Conservation (phyloP, 1,284 basidiomycete species). For the Boletellus deceptivus region DNA sequence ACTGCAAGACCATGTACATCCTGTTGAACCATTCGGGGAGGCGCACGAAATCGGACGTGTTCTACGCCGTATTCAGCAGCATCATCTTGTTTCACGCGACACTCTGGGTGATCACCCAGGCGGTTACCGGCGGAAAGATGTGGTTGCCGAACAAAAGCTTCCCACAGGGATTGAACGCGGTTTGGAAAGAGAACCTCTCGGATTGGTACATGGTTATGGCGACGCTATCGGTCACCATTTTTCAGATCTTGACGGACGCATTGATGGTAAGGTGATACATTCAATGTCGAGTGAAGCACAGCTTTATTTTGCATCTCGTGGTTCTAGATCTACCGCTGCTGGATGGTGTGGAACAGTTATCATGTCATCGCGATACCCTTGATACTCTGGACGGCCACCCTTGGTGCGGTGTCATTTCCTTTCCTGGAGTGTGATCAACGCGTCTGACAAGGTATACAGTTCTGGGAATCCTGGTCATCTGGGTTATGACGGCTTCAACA, state of each 20-base stretch:
- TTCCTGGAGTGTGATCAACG: neutral
- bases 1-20: conserved; percentile 6
- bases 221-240: conserved; percentile 1
- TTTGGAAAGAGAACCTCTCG: neutral
- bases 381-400: conserved; percentile 12
- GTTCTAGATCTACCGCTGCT: conserved; percentile 13
- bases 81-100: conserved; percentile 9
- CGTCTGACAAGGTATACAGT: neutral
- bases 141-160: conserved; percentile 8
- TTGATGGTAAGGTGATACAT: conserved; percentile 11
- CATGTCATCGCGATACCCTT: conserved; percentile 9
- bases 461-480: conserved; percentile 7
- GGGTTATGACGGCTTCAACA: neutral
- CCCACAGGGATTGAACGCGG: conserved; percentile 3
- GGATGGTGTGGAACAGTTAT: conserved; percentile 7
- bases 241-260: conserved; percentile 20
- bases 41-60: neutral
- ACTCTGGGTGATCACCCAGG: conserved; percentile 9
- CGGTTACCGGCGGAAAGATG: conserved; percentile 7
- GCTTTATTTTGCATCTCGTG: neutral
- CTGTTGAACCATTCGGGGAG: neutral
- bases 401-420: conserved; percentile 4
- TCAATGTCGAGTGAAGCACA: too few relatives aligned
- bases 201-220: conserved; percentile 8
- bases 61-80: conserved; percentile 15